Evolutionary conservation across 495 filamentous ascomycete genomes (phyloP).

Genomic region (Trichoderma reesei): DNA sequence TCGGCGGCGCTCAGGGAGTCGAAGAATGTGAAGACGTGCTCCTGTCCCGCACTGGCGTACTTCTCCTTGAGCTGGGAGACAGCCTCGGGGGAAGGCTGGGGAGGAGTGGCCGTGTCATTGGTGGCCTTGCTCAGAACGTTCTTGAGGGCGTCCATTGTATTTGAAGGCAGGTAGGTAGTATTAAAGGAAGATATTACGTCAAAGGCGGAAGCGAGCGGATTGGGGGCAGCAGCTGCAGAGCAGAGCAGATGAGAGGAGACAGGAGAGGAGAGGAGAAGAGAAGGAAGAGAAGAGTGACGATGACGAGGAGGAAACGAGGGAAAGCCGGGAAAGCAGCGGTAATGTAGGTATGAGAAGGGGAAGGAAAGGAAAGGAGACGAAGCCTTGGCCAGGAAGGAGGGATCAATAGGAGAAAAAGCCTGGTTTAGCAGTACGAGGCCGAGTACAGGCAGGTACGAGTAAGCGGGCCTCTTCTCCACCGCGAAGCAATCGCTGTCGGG

Average conservation of each 20-base stretch:
- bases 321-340: background rate
- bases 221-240: background rate
- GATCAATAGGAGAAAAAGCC: background rate
- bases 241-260: background rate
- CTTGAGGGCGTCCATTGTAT: constrained; percentile 6
- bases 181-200: background rate
- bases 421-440: too few species aligned
- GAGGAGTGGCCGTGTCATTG: background rate
- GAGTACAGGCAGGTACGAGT: background rate
- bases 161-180: background rate
- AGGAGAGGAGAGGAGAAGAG: too few species aligned
- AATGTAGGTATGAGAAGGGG: background rate
- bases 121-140: background rate
- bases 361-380: background rate
- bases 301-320: background rate
- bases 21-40: constrained; percentile 86
- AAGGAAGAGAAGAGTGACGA: background rate
- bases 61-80: constrained; percentile 65
- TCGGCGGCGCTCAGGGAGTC: constrained; percentile 63
- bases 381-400: background rate
- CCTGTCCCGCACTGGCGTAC: constrained; percentile 72
- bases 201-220: background rate
- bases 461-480: constrained; percentile 1
- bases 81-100: constrained; percentile 54
- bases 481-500: background rate